Percentiles rank a stretch among this genome's conserved stretches.
Evolutionary conservation across 108 stramenopile species (phyloP).

Genomic region (Tribonema minus): DNA sequence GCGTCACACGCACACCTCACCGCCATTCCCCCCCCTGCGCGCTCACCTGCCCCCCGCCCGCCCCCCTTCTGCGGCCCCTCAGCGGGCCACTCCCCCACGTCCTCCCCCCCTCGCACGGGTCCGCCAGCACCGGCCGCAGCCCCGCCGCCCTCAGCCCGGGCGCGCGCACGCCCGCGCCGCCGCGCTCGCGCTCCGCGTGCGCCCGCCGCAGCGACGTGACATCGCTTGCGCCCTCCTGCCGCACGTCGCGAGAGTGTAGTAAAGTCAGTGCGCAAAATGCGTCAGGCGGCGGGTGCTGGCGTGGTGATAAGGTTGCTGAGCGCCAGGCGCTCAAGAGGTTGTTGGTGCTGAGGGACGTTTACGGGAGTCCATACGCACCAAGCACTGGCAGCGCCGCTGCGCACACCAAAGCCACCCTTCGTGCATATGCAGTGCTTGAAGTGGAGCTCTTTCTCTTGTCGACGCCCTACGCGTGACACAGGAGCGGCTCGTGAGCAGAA

Average conservation of each 20-base stretch:
- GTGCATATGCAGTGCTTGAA: no score
- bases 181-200: neutral
- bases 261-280: neutral
- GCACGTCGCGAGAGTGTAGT: neutral
- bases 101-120: slow-evolving; percentile 12
- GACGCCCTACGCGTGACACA: no score
- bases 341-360: neutral
- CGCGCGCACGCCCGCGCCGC: neutral
- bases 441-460: no score
- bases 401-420: no score
- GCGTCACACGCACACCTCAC: neutral
- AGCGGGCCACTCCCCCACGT: slow-evolving; percentile 28
- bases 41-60: slow-evolving; percentile 2
- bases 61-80: no score
- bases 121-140: slow-evolving; percentile 32
- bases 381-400: no score
- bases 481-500: no score
- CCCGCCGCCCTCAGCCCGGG: slow-evolving; percentile 10
- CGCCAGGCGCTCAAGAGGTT: neutral
- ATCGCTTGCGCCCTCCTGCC: neutral
- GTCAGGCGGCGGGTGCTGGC: neutral
- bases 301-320: neutral
- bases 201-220: neutral
- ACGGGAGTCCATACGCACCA: neutral
- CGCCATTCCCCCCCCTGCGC: slow-evolving; percentile 4